A percentile compares a stretch with the other conserved stretches of the same genome.
Evolutionary conservation across 352 stramenopile species (phyloP).

Genomic region (Globisporangium megalacanthum): DNA sequence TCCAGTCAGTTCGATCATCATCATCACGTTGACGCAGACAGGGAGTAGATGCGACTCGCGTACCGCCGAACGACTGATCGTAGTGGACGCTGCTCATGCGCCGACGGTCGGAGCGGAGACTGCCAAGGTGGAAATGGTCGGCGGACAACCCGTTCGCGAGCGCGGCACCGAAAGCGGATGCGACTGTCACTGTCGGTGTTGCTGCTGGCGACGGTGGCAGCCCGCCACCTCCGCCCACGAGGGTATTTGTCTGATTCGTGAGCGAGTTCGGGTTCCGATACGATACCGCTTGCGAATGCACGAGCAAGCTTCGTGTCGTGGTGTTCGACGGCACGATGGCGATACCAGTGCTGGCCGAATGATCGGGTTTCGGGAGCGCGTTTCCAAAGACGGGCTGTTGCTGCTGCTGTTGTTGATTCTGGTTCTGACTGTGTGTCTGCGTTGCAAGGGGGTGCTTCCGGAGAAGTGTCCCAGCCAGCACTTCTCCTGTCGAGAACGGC

Average conservation of each 20-base stretch:
- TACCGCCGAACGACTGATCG: slow-evolving; percentile 36
- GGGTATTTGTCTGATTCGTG: slow-evolving; percentile 23
- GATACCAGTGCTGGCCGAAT: slow-evolving; percentile 35
- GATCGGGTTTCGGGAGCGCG: slow-evolving; percentile 34
- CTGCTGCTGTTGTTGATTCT: slow-evolving; percentile 5
- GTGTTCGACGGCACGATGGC: slow-evolving; percentile 40
- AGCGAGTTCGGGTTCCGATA: slow-evolving; percentile 12
- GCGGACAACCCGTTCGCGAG: slow-evolving; percentile 13
- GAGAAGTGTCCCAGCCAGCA: slow-evolving; percentile 36
- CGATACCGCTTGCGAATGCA: slow-evolving; percentile 11
- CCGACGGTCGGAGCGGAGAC: slow-evolving; percentile 36
- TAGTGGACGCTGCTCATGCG: slow-evolving; percentile 52
- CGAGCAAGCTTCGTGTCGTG: slow-evolving; percentile 35
- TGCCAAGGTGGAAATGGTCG: slow-evolving; percentile 32
- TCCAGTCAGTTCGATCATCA: not conserved
- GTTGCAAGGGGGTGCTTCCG: slow-evolving; percentile 26
- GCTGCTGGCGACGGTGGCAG: slow-evolving; percentile 24
- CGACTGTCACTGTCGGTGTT: slow-evolving; percentile 36
- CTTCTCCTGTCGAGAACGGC: slow-evolving; percentile 30
- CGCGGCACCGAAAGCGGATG: slow-evolving; percentile 29
- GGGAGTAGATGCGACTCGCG: too few species aligned
- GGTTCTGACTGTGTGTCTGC: slow-evolving; percentile 7
- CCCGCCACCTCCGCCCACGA: slow-evolving; percentile 12
- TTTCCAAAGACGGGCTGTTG: slow-evolving; percentile 11
- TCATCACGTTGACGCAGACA: too few species aligned